Base-by-base conservation (phyloP, 2,329 filamentous ascomycete species). In the Cordyceps pruinosa region DNA sequence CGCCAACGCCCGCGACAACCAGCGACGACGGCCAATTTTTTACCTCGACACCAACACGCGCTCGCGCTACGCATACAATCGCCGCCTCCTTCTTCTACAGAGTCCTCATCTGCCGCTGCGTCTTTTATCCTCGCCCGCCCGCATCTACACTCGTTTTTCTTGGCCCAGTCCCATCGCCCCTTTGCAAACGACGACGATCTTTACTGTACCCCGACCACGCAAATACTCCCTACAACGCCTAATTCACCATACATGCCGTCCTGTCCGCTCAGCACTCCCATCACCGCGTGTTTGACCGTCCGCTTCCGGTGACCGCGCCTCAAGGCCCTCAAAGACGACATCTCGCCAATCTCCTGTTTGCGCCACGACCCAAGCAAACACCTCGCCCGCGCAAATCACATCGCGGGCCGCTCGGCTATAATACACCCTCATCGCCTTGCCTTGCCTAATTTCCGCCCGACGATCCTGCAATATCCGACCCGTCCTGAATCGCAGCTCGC, bases 131-230 rank as follows among this genome's bases (percentile, higher is more conserved):
- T 15, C n/a, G 26, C 21, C 26, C 28, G 35, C 39, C n/a, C 10
- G 28, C 50, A 44, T 8, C 26, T 32, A 44, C 50, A 44, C 50
- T 53, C 50, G 50, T 53, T 53, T n/a, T 49, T 44, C 25, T 49
- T 30, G 37, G 39, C 9, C 49, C n/a, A n/a, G 25, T 21, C 32
- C 19, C 28, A 19, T 23, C 5, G 26, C 32, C 50, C 28, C 28
- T 52, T 17, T 30, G 35, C 50, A 53, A 44, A 53, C 37, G 39
- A 42, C 39, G 17, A 53, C 50, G 19, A 53, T 53, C 50, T 53
- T 53, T 53, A 53, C 50, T 44, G 23, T 39, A 41, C 25, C 15
- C 37, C 34, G 28, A 26, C 39, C 34, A 53, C 39, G 37, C 50
- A 5, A 53, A 44, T 53, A 53, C 30, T 26, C 34, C 37, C 28